Base-by-base conservation (phyloP, 2,329 filamentous ascomycete species). In the Xylariaceae sp. region DNA sequence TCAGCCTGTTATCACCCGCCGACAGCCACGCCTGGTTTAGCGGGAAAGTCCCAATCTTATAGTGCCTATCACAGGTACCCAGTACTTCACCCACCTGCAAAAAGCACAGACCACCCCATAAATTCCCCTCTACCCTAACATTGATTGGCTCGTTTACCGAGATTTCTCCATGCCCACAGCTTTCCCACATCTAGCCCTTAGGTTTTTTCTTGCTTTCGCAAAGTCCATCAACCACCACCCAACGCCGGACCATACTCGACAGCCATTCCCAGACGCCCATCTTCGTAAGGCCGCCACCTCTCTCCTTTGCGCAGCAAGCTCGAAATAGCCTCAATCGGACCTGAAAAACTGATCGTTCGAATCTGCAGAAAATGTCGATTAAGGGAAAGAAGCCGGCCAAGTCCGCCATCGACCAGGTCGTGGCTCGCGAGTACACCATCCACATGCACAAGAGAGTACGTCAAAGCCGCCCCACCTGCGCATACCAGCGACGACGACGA, bases 381-480 rank as follows among this genome's bases (percentile, higher is more conserved):
- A 84, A 80, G 75, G 75, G 77, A 73, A 84, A 86, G 81, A 88
- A 86, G 81, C 80, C 82, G 68, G 76, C 83, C 83, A 89, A 88
- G 82, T 96, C 91, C 80, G 95, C 95, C 83, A 96, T 99, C 80
- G 88, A 91, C 81, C 93, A 99, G 82, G 95, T 99, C 77, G 93
- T 99, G 80, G 88, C 94, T 75, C 91, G 94, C 86, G 95, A 99
- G 86, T 99, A 99, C 88, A 99, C 94, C 81, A 97, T 99, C 84
- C 93, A 99, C 87, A 84, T 99, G 74, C 94, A 99, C 90, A 97
- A 96, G 90, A 89, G 93, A 82, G 90, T 95, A 92, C 78, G 89
- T 89, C 78, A 62, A 42, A 60, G 58, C 17, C 57, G 44, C 53
- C 56, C 64, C 50, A 61, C 37, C 18, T 37, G 17, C 52, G 15